Base-by-base conservation (phyloP, 306 rosid genomes). In the Cucurbita argyrosperma region DNA sequence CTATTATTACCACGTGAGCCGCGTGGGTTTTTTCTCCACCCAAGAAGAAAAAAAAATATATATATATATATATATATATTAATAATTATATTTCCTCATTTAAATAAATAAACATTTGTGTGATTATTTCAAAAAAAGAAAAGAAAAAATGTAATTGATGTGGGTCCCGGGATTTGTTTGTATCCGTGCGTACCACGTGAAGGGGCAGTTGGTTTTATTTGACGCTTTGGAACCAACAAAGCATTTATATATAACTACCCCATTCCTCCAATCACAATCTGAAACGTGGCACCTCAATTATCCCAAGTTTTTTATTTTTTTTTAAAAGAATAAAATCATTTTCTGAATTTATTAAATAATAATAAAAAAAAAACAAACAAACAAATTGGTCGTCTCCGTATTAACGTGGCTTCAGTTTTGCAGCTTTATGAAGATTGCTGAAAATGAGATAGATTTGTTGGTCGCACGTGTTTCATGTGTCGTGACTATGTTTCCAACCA, bases 121-220 rank as follows among this genome's bases (percentile, higher is more conserved):
- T 39, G 30, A 26, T 26, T 26, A 39, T 4, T 39, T 39, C 42
- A 39, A 39, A 39, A 39, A 43, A 42, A 0, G 6, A 43, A 21
- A 26, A 26, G 23, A 21, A 21, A 21, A 26, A 26, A 26, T 61
- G 46, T 38, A 62, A 38, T 38, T 62, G 1, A 62, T 5, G 69
- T 4, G 47, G 69, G 69, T 6, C 26, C 69, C 14, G 3, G 23
- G 49, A 1, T 59, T 59, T 59, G 65, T 59, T 30, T 59, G 30
- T 26, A 59, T 59, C 18, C 42, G 42, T 63, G 69, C 15, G 69
- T 8, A 63, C 1, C 69, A 63, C 50, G 69, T 63, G 69, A 63
- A 63, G 69, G 69, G 49, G 69, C 49, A 63, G 49, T 63, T 63
- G 26, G 69, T 39, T 63, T 63, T 63, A 63, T 63, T 63, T 40